Conservation (phyloP, 345 rosid genomes). For the Salix udensis region DNA sequence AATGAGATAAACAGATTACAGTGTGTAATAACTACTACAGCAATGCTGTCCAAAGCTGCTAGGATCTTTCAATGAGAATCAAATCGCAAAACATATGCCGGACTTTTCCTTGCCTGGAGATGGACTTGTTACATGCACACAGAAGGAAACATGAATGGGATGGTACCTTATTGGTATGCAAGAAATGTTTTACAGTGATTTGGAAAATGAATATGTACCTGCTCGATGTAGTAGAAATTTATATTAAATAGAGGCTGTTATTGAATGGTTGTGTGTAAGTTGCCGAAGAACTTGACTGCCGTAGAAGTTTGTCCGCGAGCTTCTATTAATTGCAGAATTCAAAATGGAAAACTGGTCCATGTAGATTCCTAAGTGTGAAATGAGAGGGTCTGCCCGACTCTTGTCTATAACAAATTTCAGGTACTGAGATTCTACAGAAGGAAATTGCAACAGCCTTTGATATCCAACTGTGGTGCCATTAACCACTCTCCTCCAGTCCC, state of each 20-base stretch:
- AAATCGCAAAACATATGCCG: too few relatives aligned
- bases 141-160: not conserved
- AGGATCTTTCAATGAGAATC: too few relatives aligned
- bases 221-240: not conserved
- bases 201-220: not conserved
- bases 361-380: slow-evolving; percentile 63
- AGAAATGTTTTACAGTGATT: too few relatives aligned
- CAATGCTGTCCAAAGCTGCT: too few relatives aligned
- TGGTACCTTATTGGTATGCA: too few relatives aligned
- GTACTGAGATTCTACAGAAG: slow-evolving; percentile 36
- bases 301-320: slow-evolving; percentile 14
- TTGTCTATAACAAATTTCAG: slow-evolving; percentile 58
- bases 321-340: slow-evolving; percentile 5
- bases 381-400: slow-evolving; percentile 72
- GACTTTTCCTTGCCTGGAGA: not conserved
- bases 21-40: too few relatives aligned
- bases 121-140: not conserved
- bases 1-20: too few relatives aligned
- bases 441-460: slow-evolving; percentile 59
- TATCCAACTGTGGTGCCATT: slow-evolving; percentile 76
- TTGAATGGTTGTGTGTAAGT: slow-evolving; percentile 20
- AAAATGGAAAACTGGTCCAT: slow-evolving; percentile 43
- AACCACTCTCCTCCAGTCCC: slow-evolving; percentile 53
- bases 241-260: slow-evolving; percentile 13
- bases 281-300: slow-evolving; percentile 27